Evolutionary conservation across 352 stramenopile species (phyloP).

Genomic region (Globisporangium uncinulatum): DNA sequence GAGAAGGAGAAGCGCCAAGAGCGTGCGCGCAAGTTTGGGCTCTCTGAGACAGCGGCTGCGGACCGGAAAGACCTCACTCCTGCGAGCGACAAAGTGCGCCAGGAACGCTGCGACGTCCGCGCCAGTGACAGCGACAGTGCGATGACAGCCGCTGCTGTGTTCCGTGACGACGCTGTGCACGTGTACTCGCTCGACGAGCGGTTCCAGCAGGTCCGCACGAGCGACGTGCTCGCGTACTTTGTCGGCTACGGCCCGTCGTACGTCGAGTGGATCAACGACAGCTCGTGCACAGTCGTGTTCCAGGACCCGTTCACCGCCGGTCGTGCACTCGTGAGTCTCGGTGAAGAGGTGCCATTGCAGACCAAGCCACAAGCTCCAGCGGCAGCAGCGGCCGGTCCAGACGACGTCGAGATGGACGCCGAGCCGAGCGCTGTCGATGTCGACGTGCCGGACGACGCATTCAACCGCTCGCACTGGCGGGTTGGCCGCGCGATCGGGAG

Average conservation of each 20-base stretch:
- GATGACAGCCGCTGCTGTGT: constrained; percentile 35
- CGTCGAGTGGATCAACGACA: constrained; percentile 87
- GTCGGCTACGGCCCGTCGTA: constrained; percentile 74
- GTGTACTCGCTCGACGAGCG: constrained; percentile 78
- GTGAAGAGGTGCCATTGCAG: constrained; percentile 43
- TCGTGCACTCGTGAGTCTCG: constrained; percentile 54
- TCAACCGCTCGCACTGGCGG: constrained; percentile 65
- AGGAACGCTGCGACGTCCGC: constrained; percentile 57
- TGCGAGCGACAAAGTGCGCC: constrained; percentile 45
- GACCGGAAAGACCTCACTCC: constrained; percentile 25
- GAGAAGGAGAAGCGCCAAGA: constrained; percentile 58
- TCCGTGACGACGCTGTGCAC: constrained; percentile 69
- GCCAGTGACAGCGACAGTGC: constrained; percentile 22
- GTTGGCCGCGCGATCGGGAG: constrained; percentile 47
- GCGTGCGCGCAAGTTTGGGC: constrained; percentile 69
- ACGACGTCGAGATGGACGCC: constrained; percentile 64
- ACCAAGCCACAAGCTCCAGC: constrained; percentile 13
- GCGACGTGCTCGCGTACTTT: constrained; percentile 77
- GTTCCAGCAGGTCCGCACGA: constrained; percentile 78
- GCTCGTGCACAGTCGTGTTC: constrained; percentile 79
- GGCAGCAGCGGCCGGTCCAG: constrained; percentile 5
- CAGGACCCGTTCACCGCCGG: constrained; percentile 66
- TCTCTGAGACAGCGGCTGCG: constrained; percentile 24
- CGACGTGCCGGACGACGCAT: constrained; percentile 47
- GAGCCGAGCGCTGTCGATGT: constrained; percentile 1